A percentile compares a stretch with the other conserved stretches of the same genome.
phyloP scores from a whole-genome alignment of 345 rosid genomes.

The Corchorus capsularis region DNA sequence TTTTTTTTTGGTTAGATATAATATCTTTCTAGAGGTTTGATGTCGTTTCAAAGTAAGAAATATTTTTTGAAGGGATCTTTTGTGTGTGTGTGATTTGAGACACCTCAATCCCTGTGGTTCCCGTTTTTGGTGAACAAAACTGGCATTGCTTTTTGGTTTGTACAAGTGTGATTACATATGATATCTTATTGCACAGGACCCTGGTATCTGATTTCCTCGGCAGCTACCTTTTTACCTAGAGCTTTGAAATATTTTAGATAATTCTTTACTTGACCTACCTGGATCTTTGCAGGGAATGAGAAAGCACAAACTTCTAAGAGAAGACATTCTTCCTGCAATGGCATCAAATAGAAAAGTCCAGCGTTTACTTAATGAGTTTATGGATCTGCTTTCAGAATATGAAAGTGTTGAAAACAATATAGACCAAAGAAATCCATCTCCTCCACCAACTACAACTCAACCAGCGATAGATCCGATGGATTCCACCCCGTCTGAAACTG shows the following conservation, averaged over 20 bases:
- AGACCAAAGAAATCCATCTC: conserved; percentile 29
- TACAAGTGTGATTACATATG: neutral
- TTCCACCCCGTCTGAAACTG: conserved; percentile 25
- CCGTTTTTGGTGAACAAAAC: neutral
- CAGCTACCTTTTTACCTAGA: neutral
- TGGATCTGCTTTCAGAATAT: conserved; percentile 93
- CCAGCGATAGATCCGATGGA: conserved; percentile 32
- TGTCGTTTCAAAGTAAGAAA: neutral
- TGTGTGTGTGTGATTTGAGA: neutral
- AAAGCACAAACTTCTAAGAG: conserved; percentile 84
- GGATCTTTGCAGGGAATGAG: conserved; percentile 70
- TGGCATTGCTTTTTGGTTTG: neutral
- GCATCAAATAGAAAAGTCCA: conserved; percentile 97
- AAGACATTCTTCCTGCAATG: conserved; percentile 95
- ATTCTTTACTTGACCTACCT: neutral
- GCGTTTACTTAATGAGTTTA: conserved; percentile 88
- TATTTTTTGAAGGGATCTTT: neutral
- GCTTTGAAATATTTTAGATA: neutral
- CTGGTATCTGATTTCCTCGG: neutral
- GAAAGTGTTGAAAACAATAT: conserved; percentile 42
- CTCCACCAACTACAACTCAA: conserved; percentile 18
- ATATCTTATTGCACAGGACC: neutral
- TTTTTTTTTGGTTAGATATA: neutral
- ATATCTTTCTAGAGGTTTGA: neutral
- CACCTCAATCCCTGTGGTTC: neutral